Conservation (phyloP, 176 grass and related monocot species). For the Poa pratensis region DNA sequence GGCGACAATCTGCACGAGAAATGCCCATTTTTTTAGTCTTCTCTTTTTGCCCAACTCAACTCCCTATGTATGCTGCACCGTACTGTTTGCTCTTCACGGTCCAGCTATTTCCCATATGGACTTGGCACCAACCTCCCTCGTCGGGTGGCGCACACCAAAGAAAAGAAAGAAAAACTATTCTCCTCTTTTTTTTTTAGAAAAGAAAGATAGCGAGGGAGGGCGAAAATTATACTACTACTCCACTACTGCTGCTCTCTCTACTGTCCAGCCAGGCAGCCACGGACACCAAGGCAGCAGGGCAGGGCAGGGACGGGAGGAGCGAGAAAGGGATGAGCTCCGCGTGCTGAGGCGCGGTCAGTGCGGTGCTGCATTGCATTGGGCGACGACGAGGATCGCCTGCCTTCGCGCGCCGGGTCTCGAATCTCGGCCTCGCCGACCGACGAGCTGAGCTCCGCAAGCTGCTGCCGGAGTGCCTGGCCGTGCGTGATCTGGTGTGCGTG, state of each 20-base stretch:
- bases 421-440: constrained; percentile 34
- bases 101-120: constrained; percentile 61
- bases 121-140: constrained; percentile 48
- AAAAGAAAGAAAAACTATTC: not conserved
- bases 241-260: not conserved
- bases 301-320: constrained; percentile 22
- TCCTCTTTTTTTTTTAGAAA: not conserved
- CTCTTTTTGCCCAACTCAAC: constrained; percentile 6
- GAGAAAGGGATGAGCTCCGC: constrained; percentile 38
- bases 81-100: constrained; percentile 27
- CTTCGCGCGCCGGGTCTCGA: constrained; percentile 24
- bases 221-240: constrained; percentile 40
- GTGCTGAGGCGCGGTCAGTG: constrained; percentile 5
- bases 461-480: constrained; percentile 27
- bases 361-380: constrained; percentile 47
- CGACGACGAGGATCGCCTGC: not conserved
- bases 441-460: not conserved
- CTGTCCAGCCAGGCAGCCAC: constrained; percentile 58
- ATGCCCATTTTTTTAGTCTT: constrained; percentile 10
- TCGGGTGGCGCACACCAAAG: constrained; percentile 28
- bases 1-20: constrained; percentile 52
- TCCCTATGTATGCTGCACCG: constrained; percentile 38
- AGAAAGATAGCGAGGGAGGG: constrained; percentile 6
- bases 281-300: constrained; percentile 49
- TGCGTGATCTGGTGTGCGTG: constrained; percentile 42